Conservation (phyloP, 495 filamentous ascomycete species). For the Tetracladium setigerum region DNA sequence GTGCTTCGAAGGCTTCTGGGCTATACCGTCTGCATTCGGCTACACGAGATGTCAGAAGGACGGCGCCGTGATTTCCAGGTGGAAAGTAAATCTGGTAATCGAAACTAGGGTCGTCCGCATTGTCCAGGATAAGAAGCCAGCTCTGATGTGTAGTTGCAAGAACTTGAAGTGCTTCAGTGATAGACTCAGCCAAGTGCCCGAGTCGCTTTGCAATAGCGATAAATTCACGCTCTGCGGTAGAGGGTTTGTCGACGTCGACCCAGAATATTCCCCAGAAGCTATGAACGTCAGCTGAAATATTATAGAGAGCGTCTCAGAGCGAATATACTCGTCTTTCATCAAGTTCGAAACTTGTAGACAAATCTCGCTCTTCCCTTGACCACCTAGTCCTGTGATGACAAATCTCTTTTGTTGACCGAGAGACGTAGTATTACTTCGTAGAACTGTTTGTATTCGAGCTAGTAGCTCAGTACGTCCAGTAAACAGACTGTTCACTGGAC, state of each 20-base stretch:
- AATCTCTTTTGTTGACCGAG: constrained; percentile 21
- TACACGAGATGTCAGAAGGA: constrained; percentile 34
- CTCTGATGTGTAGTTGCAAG: constrained; percentile 11
- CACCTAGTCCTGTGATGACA: constrained; percentile 29
- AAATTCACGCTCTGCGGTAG: constrained; percentile 19
- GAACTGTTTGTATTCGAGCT: constrained; percentile 9
- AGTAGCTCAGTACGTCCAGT: constrained; percentile 16
- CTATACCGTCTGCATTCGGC: constrained; percentile 24
- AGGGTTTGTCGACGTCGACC: constrained; percentile 21
- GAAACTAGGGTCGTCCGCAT: constrained; percentile 31
- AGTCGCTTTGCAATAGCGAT: constrained; percentile 22
- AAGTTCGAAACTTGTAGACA: constrained; percentile 29
- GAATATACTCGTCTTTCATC: constrained; percentile 20
- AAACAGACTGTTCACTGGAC: constrained; percentile 13
- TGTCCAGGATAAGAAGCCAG: constrained; percentile 32
- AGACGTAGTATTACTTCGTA: constrained; percentile 1
- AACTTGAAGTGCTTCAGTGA: constrained; percentile 26
- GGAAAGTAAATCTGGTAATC: constrained; percentile 28
- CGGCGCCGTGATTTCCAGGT: constrained; percentile 22
- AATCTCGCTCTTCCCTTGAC: constrained; percentile 32
- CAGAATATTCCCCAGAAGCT: constrained; percentile 26
- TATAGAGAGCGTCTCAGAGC: background rate
- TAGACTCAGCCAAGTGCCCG: constrained; percentile 6
- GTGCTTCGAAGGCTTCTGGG: constrained; percentile 25
- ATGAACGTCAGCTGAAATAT: constrained; percentile 13